These are phyloP conservation scores for Agaricus sinodeliciosus DNA, from an alignment of 768 basidiomycete genomes.

Conservation along the genomic window DNA sequence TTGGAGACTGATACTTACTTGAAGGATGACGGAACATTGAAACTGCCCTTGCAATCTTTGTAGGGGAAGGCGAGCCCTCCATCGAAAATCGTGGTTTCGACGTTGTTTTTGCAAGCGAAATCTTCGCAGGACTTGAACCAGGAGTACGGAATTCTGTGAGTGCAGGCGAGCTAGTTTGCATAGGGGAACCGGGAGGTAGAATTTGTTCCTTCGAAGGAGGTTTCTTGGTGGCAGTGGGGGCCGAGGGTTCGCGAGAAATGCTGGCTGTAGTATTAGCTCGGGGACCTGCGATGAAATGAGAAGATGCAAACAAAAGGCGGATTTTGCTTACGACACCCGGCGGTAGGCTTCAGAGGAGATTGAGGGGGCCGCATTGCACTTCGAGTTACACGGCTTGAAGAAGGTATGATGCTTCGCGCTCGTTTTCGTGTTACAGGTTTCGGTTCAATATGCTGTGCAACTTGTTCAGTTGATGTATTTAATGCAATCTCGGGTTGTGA, in stretches of 20 bases:
- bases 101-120: conserved; percentile 20
- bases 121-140: conserved; percentile 16
- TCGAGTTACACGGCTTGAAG: conserved; percentile 7
- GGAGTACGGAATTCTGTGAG: conserved; percentile 10
- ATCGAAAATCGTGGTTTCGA: conserved; percentile 11
- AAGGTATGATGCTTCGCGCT: conserved; percentile 5
- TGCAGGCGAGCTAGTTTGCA: conserved; percentile 24
- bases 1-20: conserved; percentile 1
- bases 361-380: conserved; percentile 4
- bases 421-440: conserved; percentile 1
- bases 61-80: conserved; percentile 15
- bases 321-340: conserved; percentile 1
- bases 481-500: background rate
- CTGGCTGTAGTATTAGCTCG: background rate
- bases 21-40: conserved; percentile 11
- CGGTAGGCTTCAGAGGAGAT: background rate
- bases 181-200: conserved; percentile 25
- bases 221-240: conserved; percentile 2
- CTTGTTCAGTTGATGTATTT: background rate
- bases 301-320: background rate
- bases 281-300: background rate
- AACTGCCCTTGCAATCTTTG: conserved; percentile 13
- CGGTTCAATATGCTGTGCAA: background rate
- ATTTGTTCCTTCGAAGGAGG: conserved; percentile 5
- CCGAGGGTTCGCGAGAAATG: conserved; percentile 7